Evolutionary conservation across 257 asterid genomes (phyloP).

Genomic region (Lavandula angustifolia): DNA sequence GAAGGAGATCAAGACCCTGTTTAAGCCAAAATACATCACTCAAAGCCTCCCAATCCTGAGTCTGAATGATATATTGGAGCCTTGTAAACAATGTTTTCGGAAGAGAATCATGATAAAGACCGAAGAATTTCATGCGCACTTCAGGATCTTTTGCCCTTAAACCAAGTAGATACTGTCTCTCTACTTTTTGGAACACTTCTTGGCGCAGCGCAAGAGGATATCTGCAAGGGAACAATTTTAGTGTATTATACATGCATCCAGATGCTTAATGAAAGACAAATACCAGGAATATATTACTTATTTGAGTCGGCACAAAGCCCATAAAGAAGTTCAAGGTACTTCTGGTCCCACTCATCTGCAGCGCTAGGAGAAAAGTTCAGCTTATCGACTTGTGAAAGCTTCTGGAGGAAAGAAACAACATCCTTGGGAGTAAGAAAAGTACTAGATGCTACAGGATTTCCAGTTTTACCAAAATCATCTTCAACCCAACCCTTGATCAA

Average conservation of each 20-base stretch:
- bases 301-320: slow-evolving; percentile 93
- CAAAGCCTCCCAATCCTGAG: slow-evolving; percentile 98
- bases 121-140: slow-evolving; percentile 74
- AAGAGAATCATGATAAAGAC: slow-evolving; percentile 84
- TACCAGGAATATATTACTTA: slow-evolving; percentile 51
- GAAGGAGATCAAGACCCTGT: slow-evolving; percentile 98
- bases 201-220: slow-evolving; percentile 71
- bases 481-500: slow-evolving; percentile 90
- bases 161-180: slow-evolving; percentile 92
- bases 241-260: slow-evolving; percentile 19
- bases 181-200: slow-evolving; percentile 96
- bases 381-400: slow-evolving; percentile 97
- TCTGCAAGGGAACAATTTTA: slow-evolving; percentile 56
- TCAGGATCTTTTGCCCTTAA: slow-evolving; percentile 92
- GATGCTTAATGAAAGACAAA: slow-evolving; percentile 23
- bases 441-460: slow-evolving; percentile 62
- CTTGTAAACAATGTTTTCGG: slow-evolving; percentile 86
- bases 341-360: slow-evolving; percentile 90
- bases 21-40: slow-evolving; percentile 99
- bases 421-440: slow-evolving; percentile 81
- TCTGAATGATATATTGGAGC: slow-evolving; percentile 89
- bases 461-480: slow-evolving; percentile 79
- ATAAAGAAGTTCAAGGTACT: slow-evolving; percentile 87
- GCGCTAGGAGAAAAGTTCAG: slow-evolving; percentile 62
- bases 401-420: slow-evolving; percentile 87